Base-by-base conservation (phyloP, 2,329 filamentous ascomycete genomes). In the Colletotrichum sp. region DNA sequence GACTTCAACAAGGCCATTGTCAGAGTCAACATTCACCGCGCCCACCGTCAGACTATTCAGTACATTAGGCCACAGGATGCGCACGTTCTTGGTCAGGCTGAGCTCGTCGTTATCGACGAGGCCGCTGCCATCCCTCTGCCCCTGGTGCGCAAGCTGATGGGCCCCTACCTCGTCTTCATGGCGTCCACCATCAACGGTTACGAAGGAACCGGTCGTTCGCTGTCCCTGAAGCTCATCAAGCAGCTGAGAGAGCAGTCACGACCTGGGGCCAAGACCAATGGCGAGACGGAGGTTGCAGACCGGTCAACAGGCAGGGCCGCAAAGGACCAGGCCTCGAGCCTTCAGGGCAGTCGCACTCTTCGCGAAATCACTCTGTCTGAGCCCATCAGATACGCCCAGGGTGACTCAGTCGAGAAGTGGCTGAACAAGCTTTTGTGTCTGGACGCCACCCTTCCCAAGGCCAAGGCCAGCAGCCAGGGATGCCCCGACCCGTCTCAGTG, bases 1-100 rank as follows among this genome's bases (percentile, higher is more conserved):
- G 96, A 98, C 79, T 98, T 99, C 88, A 98, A 99, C 89, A 99
- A 99, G 88, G 97, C 97, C 5, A 98, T 99, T 82, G 97, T 99
- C 25, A 91, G 97, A 69, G 97, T 99, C 79, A 99, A 99, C 86
- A 93, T 99, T 65, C 96, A 99, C 87, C 91, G 96, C 78, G 94
- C 98, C 81, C 97, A 99, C 86, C 93, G 97, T 61, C 97, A 99
- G 86, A 99, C 97, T 0, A 99, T 99, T 65, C 97, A 99, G 85
- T 99, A 99, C 83, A 98, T 99, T 79, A 94, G 98, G 79, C 98
- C 97, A 0, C 96, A 99, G 85, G 97, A 99, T 86, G 93, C 96
- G 3, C 96, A 99, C 83, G 95, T 98, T 25, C 89, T 99, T 4
- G 97, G 97, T 30, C 97, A 99, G 84, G 97, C 97, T 6, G 97